Evolutionary conservation across 202 grass and related monocot species (phyloP).

Genomic region (Dendrocalamus latiflorus): DNA sequence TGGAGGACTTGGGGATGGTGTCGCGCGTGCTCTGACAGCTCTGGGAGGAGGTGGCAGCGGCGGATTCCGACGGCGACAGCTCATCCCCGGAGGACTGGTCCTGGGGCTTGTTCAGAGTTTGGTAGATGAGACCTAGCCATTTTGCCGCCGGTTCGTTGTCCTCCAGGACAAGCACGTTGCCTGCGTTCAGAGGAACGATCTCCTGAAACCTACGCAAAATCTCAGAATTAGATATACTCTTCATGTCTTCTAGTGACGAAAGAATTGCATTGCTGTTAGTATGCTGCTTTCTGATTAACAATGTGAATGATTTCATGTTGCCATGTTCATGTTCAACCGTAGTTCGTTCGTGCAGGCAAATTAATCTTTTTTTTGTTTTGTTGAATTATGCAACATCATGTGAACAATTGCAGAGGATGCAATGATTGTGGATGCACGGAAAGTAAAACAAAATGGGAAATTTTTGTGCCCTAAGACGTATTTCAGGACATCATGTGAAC

Average conservation of each 20-base stretch:
- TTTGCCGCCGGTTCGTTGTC: conserved; percentile 89
- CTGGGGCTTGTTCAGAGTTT: conserved; percentile 64
- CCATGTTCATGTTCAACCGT: background rate
- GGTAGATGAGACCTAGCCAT: conserved; percentile 84
- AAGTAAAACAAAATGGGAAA: too few species aligned
- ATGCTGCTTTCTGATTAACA: background rate
- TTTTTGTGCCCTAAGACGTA: too few species aligned
- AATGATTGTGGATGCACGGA: background rate
- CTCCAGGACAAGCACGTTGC: conserved; percentile 84
- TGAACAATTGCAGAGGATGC: background rate
- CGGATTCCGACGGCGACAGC: conserved; percentile 31
- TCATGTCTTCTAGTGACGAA: background rate
- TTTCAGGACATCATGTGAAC: background rate
- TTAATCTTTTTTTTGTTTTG: background rate
- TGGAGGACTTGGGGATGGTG: conserved; percentile 48
- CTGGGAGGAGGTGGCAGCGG: background rate
- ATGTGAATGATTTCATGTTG: background rate
- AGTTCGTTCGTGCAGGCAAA: background rate
- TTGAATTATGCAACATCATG: background rate
- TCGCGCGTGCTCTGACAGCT: conserved; percentile 20
- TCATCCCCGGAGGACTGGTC: conserved; percentile 45
- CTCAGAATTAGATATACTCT: background rate
- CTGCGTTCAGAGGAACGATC: conserved; percentile 91
- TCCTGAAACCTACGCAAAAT: conserved; percentile 75
- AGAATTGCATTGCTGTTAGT: background rate